Evolutionary conservation across 768 basidiomycete species (phyloP), one percentile per base, ranked within the genome.

Genomic region (Neoboletus subvelutipes): DNA sequence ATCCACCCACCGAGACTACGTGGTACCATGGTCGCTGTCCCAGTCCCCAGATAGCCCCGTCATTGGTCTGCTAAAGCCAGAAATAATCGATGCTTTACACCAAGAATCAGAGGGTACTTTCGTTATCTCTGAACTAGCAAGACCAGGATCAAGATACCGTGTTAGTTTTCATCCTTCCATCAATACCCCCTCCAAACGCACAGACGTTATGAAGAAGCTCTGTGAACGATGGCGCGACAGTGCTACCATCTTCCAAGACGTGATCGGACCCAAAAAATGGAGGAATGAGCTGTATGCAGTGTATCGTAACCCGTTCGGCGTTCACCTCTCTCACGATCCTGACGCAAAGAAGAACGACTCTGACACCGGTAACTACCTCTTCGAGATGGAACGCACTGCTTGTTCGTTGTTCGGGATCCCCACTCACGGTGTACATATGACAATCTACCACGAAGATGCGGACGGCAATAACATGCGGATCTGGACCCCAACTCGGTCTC

Each of bases 361-460:
- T 17, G 67, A 72, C 37, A 57, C 61, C 17, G 60, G 77, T 18
- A 91, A 93, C 69, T 90, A 80, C 56, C 91, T 83, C 22, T 97
- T 98, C 71, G 82, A 86, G 69, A 83, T 98, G 81, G 97, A 98
- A 71, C 82, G 96, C 40, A 80, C 91, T 1, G 94, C 93, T 3
- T 93, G 91, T 69, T 82, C 88, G 0, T 74, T 98, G 34, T 98
- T 98, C 65, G 94, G 96, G 3, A 71, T 95, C 8, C 80, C 92
- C 50, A 97, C 95, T 0, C 94, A 90, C 64, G 96, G 97, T 0
- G 90, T 96, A 3, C 97, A 98, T 71, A 83, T 95, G 85, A 90
- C 84, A 20, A 82, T 86, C 51, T 92, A 84, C 67, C 54, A 70
- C 18, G 65, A 71, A 48, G 70, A 74, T 31, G 77, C 78, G 40